Conservation (phyloP, 2,329 filamentous ascomycete genomes). For the Penicillium hordei region DNA sequence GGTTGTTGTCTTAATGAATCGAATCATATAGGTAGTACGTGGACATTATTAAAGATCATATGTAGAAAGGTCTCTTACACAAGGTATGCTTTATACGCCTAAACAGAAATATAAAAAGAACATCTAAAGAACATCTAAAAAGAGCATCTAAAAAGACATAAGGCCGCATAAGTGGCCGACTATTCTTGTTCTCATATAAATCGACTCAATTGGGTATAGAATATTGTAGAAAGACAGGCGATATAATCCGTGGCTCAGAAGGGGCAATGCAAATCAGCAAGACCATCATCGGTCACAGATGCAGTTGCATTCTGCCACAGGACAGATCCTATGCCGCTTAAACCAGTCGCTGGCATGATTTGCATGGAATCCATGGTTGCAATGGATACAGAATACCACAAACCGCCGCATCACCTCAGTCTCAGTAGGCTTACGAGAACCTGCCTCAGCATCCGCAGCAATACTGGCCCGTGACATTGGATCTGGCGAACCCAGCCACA, state of each 20-base stretch:
- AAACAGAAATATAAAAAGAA: too few relatives aligned
- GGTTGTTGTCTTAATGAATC: not conserved
- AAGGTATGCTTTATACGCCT: too few relatives aligned
- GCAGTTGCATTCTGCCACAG: conserved; percentile 43
- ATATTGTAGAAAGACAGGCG: not conserved
- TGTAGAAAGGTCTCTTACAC: too few relatives aligned
- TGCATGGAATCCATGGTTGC: conserved; percentile 64
- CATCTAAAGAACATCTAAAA: too few relatives aligned
- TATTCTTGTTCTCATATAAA: not conserved
- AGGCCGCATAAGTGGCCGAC: too few relatives aligned
- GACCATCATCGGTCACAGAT: conserved; percentile 39
- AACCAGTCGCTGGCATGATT: conserved; percentile 65
- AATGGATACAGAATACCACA: conserved; percentile 62
- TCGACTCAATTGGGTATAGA: conserved; percentile 17
- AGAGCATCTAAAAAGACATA: too few relatives aligned
- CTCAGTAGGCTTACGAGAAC: conserved; percentile 28
- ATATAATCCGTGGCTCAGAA: not conserved
- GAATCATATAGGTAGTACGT: too few relatives aligned
- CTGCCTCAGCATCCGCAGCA: conserved; percentile 34
- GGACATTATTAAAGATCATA: not conserved
- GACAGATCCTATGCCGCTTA: conserved; percentile 39
- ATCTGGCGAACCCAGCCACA: conserved; percentile 62
- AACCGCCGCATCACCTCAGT: conserved; percentile 55
- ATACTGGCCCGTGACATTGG: conserved; percentile 46
- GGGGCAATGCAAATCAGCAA: not conserved